Conservation (phyloP, 2,329 filamentous ascomycete genomes). For the Paecilomyces sp. region DNA sequence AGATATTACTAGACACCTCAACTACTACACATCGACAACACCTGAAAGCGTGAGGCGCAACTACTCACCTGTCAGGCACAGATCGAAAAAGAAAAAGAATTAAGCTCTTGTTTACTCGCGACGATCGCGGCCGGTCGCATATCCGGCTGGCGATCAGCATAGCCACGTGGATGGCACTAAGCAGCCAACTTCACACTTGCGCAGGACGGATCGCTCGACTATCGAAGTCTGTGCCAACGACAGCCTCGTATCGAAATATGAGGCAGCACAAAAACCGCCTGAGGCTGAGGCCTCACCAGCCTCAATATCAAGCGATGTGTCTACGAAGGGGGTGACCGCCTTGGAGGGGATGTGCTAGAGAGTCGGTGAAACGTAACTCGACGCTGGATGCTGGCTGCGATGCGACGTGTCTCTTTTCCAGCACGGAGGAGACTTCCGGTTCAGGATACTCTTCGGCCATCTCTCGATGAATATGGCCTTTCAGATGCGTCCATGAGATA, state of each 20-base stretch:
- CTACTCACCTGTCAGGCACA: not conserved
- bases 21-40: not conserved
- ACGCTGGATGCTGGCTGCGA: not conserved
- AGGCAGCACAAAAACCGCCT: not conserved
- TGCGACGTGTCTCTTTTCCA: not conserved
- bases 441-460: not conserved
- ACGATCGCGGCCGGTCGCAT: not conserved
- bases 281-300: not conserved
- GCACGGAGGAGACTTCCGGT: not conserved
- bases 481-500: not conserved
- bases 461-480: not conserved
- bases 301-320: not conserved
- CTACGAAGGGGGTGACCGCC: not conserved
- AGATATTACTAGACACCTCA: not conserved
- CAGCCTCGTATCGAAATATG: not conserved
- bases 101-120: not conserved
- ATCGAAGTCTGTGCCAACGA: not conserved
- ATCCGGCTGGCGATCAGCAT: constrained; percentile 1
- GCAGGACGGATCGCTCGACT: not conserved
- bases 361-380: not conserved
- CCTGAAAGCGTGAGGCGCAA: not conserved
- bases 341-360: not conserved
- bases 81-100: not conserved
- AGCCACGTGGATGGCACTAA: constrained; percentile 2
- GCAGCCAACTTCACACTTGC: not conserved